Evolutionary conservation across 179 eudicot genomes (phyloP), one percentile per base, ranked within the genome.

Genomic region (Patellifolia procumbens): DNA sequence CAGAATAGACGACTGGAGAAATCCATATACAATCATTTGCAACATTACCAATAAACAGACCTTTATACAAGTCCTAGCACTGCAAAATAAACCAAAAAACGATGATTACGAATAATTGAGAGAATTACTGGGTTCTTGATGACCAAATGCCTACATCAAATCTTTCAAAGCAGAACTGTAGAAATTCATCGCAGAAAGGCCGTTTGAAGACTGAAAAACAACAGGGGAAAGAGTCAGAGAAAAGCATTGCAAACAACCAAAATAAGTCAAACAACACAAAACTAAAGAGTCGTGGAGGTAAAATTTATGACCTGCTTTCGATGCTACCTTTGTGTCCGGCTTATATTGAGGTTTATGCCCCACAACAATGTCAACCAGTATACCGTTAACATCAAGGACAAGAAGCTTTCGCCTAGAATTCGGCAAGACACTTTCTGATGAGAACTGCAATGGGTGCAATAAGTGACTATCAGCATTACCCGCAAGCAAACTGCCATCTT

Each of bases 371-470:
- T 92, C 91, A 48, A 82, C 92, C 82, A 92, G 87, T 45, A 92
- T 35, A 39, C 97, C 97, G 84, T 92, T 92, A 65, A 92, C 80
- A 81, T 92, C 97, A 62, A 92, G 94, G 49, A 92, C 89, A 59
- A 92, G 89, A 85, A 92, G 97, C 83, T 88, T 92, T 79, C 72
- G 87, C 76, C 71, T 77, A 3, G 68, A 68, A 56, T 49, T 45
- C 56, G 34, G 68, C 56, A 20, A 16, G 49, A 74, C 67, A 74
- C 76, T 63, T 72, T 59, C 81, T 2, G 63, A 16, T 48, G 46
- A 69, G 34, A 46, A 51, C 29, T 17, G 80, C 17, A 76, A 49
- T 45, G 46, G 58, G 13, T 26, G 72, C 75, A 60, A 59, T 53
- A 52, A 45, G 20, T 68, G 64, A 35, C 60, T 64, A 16, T 70